Evolutionary conservation across 202 grass and related monocot species (phyloP), one percentile per base, ranked within the genome.

Genomic region (Zizania palustris): DNA sequence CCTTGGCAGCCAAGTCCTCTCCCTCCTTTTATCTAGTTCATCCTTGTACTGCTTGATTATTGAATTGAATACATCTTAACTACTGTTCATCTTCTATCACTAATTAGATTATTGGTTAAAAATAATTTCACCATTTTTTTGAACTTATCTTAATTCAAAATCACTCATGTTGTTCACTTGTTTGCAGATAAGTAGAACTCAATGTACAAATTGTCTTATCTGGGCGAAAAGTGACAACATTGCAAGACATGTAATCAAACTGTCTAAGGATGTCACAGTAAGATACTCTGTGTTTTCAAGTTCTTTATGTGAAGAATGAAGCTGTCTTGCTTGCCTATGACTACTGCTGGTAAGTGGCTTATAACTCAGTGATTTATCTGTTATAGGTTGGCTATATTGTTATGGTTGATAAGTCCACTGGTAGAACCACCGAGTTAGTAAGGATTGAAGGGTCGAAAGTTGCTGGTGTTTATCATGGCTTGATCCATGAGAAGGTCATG

Each of bases 371-470:
- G 4, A 13, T 44, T 63, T 15, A 39, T 74, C 9, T 73, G 4
- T 73, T 82, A 53, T 77, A 98, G 95, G 91, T 89, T 90, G 96
- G 96, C 38, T 98, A 98, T 53, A 95, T 94, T 86, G 83, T 98
- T 65, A 98, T 98, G 96, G 80, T 86, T 56, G 91, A 98, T 88
- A 80, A 67, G 38, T 85, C 80, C 16, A 89, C 89, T 20, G 83
- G 83, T 71, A 68, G 49, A 71, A 87, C 53, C 78, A 98, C 71
- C 22, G 77, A 92, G 38, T 74, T 89, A 49, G 73, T 93, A 40
- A 83, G 96, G 68, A 87, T 98, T 7, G 81, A 86, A 83, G 91
- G 87, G 54, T 87, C 96, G 57, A 88, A 83, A 85, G 87, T 92
- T 85, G 96, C 84, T 66, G 91, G 91, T 40, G 63, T 94, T 41